Evolutionary conservation across 805 yeast species (phyloP), one percentile per base, ranked within the genome.

Genomic region (Lachancea dasiensis): DNA sequence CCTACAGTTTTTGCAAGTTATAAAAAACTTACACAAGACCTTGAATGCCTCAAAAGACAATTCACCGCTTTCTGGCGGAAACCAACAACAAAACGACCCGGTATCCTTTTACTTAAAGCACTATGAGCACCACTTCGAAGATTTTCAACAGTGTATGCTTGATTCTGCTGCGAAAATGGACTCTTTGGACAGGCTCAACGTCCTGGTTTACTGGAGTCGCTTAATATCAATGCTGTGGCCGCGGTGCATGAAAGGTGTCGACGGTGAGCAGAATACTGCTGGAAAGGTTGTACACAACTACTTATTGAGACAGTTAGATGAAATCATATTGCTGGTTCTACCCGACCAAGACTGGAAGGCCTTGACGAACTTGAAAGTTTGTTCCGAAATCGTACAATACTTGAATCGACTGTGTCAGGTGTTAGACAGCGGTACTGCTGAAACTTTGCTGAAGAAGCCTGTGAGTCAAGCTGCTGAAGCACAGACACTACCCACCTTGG

Each of bases 1-100:
- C 41, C 64, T 86, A 31, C 82, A 81, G 58, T 81, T 89, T 50
- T 69, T 77, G 5, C 84, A 79, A 49, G 73, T 78, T 30, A 67
- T 89, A 38, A 71, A 78, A 47, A 58, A 69, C 5, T 63, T 90
- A 28, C 79, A 77, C 29, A 89, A 95, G 45, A 55, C 58, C 4
- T 28, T 57, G 8, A 43, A 44, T 30, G n/a, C 63, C 76, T 22
- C 58, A 37, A 35, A 52, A 51, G 47, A 56, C 51, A 26, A 38
- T 44, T 18, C 39, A 39, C 34, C 50, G 75, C 54, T 74, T 84
- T 2, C 57, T 79, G 44, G 69, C 34, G 38, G 26, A 24, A 31
- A 23, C 13, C 43, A 32, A 29, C 31, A 44, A 34, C 32, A 32
- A 23, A 31, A 32, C 19, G 60, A 53, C 20, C 61, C 61, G 2